Evolutionary conservation across 768 basidiomycete genomes (phyloP), one percentile per base, ranked within the genome.

Genomic region (Kwoniella heveanensis): DNA sequence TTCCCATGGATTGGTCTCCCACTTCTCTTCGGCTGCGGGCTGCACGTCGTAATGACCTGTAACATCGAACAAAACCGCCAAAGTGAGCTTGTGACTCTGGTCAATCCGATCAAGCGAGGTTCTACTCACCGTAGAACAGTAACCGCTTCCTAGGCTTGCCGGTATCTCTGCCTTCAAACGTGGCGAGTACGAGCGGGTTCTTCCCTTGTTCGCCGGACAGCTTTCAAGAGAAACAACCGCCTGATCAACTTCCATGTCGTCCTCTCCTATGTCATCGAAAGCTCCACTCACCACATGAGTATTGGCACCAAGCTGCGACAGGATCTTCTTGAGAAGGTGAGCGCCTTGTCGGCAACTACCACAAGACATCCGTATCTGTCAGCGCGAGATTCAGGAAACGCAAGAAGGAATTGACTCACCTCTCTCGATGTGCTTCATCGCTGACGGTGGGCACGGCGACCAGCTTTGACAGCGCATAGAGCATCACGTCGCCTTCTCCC

Each of bases 21-120:
- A 97, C 13, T 88, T 86, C 6, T 85, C 82, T 10, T 82, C 79
- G 0, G 86, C 87, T 0, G 93, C 92, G 0, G 88, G 83, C 52
- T 98, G 91, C n/a, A 98, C 91, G 71, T 99, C 96, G 81, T 98
- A 99, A 78, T 99, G 96, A 1, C 91, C 78, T 77, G 37, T 22
- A 29, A 19, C 12, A 17, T 5, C 32, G 32, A 32, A 6, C 32
- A 19, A n/a, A n/a, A n/a, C n/a, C n/a, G n/a, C n/a, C n/a, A n/a
- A n/a, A n/a, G n/a, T n/a, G n/a, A n/a, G n/a, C n/a, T n/a, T n/a
- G n/a, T n/a, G n/a, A n/a, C n/a, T n/a, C n/a, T n/a, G n/a, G n/a
- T n/a, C n/a, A n/a, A n/a, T n/a, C n/a, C n/a, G n/a, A n/a, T n/a
- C n/a, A n/a, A n/a, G n/a, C n/a, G n/a, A 27, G 32, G 32, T 32